These are phyloP conservation scores for Zizania palustris DNA, from an alignment of 202 grass and related monocot species.

Conservation along the genomic window DNA sequence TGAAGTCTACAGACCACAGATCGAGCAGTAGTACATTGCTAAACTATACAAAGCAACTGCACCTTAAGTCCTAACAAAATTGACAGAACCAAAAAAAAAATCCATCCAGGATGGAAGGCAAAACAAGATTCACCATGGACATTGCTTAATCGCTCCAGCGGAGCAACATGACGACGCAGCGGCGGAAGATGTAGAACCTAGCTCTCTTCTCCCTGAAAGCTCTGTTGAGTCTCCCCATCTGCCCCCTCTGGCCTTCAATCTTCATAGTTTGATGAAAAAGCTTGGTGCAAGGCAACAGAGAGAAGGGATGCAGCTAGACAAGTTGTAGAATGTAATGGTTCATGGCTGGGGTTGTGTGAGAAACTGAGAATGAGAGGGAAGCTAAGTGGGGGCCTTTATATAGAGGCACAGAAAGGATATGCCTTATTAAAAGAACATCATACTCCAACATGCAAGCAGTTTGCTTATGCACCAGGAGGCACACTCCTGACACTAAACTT, in stretches of 20 bases:
- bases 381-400: slow-evolving; percentile 47
- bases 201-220: slow-evolving; percentile 64
- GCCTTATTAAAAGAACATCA: slow-evolving; percentile 60
- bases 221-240: slow-evolving; percentile 59
- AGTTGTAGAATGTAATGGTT: slow-evolving; percentile 28
- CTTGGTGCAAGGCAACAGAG: slow-evolving; percentile 34
- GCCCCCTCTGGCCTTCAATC: slow-evolving; percentile 51
- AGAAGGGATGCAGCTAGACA: slow-evolving; percentile 27
- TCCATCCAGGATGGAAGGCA: slow-evolving; percentile 17
- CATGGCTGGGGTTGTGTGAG: background rate
- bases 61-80: slow-evolving; percentile 50
- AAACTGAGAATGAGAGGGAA: slow-evolving; percentile 8
- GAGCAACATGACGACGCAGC: slow-evolving; percentile 63
- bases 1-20: slow-evolving; percentile 14
- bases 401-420: slow-evolving; percentile 47
- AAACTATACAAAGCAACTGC: slow-evolving; percentile 51
- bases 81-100: slow-evolving; percentile 33
- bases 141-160: slow-evolving; percentile 59
- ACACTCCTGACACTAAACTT: slow-evolving; percentile 52
- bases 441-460: slow-evolving; percentile 51
- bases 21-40: slow-evolving; percentile 30
- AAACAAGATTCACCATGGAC: slow-evolving; percentile 29
- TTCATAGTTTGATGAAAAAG: slow-evolving; percentile 48
- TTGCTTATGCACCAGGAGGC: slow-evolving; percentile 61
- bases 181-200: slow-evolving; percentile 65